phyloP scores from a whole-genome alignment of 106 monocot genomes.

The Allium fistulosum region DNA sequence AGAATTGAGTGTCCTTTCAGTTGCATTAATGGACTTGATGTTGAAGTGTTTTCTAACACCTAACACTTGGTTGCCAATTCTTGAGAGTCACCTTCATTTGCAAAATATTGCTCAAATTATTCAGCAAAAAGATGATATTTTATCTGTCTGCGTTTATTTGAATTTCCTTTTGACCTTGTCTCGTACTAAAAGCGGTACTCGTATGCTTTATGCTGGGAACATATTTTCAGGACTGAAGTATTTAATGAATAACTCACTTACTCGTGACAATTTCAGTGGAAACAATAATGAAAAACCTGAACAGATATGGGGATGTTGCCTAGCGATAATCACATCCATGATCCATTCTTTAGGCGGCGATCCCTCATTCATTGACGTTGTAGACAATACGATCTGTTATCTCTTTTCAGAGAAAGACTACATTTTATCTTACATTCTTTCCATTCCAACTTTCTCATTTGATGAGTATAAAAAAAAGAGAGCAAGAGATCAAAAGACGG shows the following conservation, averaged over 20 bases:
- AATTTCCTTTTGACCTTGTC: constrained; percentile 74
- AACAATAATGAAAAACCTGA: constrained; percentile 20
- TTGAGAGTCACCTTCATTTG: constrained; percentile 65
- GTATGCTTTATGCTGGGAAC: constrained; percentile 51
- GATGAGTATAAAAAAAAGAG: constrained; percentile 45
- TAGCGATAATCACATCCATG: constrained; percentile 62
- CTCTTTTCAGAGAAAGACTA: constrained; percentile 53
- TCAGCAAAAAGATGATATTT: constrained; percentile 21
- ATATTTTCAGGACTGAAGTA: constrained; percentile 45
- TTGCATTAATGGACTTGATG: constrained; percentile 65
- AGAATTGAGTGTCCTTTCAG: constrained; percentile 43
- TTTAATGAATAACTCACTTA: constrained; percentile 30
- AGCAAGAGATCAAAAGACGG: constrained; percentile 15
- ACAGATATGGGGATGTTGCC: constrained; percentile 35
- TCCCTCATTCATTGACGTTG: constrained; percentile 33
- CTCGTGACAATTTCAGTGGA: constrained; percentile 11
- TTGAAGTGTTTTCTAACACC: constrained; percentile 42
- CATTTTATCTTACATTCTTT: constrained; percentile 44
- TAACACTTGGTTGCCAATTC: constrained; percentile 59
- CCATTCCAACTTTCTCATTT: constrained; percentile 32
- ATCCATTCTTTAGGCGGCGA: constrained; percentile 51
- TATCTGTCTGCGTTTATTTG: constrained; percentile 31
- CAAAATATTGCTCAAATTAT: constrained; percentile 43
- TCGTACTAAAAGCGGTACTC: constrained; percentile 60
- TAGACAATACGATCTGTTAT: constrained; percentile 37